These are phyloP conservation scores for Podaxis carcinomalis DNA, from an alignment of 768 basidiomycete genomes.

Conservation along the genomic window DNA sequence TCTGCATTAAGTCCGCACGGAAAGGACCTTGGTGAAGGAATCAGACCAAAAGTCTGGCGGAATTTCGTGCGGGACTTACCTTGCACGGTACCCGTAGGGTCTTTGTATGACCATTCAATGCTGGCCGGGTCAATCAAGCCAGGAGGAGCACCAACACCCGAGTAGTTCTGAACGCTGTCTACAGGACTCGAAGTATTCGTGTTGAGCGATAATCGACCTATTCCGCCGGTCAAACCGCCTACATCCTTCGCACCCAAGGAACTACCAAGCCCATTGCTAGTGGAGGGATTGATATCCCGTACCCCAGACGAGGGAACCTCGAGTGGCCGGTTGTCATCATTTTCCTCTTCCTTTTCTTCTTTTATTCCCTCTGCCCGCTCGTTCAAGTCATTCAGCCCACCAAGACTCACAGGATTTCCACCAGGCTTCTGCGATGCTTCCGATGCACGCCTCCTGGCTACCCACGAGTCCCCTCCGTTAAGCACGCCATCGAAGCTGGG, in stretches of 20 bases:
- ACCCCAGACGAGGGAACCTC: slow-evolving; percentile 6
- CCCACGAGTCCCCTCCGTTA: slow-evolving; percentile 64
- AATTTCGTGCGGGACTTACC: slow-evolving; percentile 37
- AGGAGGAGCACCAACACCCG: slow-evolving; percentile 33
- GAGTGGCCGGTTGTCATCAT: slow-evolving; percentile 12
- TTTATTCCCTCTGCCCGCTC: slow-evolving; percentile 45
- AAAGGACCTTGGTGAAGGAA: slow-evolving; percentile 66
- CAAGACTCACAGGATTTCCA: slow-evolving; percentile 29
- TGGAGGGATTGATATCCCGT: not conserved
- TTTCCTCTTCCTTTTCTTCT: slow-evolving; percentile 54
- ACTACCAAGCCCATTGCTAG: not conserved
- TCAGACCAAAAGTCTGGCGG: slow-evolving; percentile 10
- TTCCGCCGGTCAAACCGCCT: not conserved
- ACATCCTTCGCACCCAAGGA: not conserved
- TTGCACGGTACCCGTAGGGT: slow-evolving; percentile 89
- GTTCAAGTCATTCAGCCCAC: slow-evolving; percentile 35
- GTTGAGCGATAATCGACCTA: slow-evolving; percentile 8
- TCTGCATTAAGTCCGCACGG: slow-evolving; percentile 86
- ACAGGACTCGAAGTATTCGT: slow-evolving; percentile 2
- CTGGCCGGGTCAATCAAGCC: slow-evolving; percentile 49
- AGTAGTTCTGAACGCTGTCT: slow-evolving; percentile 3
- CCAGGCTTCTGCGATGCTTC: slow-evolving; percentile 44
- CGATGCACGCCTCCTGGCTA: slow-evolving; percentile 58
- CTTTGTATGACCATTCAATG: slow-evolving; percentile 89
- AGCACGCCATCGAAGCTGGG: slow-evolving; percentile 74